These are phyloP conservation scores for Euphorbia tirucalli DNA, from an alignment of 345 rosid species.

Conservation along the genomic window DNA sequence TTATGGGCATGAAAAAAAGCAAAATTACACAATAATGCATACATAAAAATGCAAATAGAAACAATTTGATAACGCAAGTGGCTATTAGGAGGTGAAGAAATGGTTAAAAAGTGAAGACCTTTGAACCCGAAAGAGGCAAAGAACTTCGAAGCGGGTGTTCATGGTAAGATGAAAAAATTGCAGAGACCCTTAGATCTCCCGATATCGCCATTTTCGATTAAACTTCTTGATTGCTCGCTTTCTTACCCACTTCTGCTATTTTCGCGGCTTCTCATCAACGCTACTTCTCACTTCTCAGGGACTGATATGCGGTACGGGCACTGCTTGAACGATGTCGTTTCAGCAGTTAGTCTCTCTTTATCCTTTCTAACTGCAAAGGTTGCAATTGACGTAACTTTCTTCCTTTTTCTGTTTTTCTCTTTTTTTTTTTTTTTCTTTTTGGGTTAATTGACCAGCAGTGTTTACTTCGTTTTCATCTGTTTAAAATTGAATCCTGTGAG, in stretches of 20 bases:
- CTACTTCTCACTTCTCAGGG: background rate
- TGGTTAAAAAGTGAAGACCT: conserved; percentile 39
- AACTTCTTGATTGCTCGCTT: background rate
- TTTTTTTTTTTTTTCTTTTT: too few species aligned
- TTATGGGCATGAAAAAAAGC: background rate
- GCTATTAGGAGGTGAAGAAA: background rate
- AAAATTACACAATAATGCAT: conserved; percentile 3
- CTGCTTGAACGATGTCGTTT: background rate
- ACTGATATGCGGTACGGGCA: background rate
- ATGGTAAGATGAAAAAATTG: conserved; percentile 52
- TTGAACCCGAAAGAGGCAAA: conserved; percentile 43
- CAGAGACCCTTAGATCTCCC: conserved; percentile 69
- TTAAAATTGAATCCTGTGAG: too few species aligned
- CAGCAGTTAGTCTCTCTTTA: background rate
- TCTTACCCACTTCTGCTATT: background rate
- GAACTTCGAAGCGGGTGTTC: conserved; percentile 44
- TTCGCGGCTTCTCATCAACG: background rate
- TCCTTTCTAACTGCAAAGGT: background rate
- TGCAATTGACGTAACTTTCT: background rate
- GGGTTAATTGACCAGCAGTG: too few species aligned
- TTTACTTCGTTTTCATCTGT: too few species aligned
- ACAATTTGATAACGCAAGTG: conserved; percentile 10
- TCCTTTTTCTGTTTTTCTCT: background rate
- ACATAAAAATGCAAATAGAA: background rate
- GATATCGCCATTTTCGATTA: conserved; percentile 1